Evolutionary conservation across 2,329 filamentous ascomycete species (phyloP).

Genomic region (Hypoxylon sp.): DNA sequence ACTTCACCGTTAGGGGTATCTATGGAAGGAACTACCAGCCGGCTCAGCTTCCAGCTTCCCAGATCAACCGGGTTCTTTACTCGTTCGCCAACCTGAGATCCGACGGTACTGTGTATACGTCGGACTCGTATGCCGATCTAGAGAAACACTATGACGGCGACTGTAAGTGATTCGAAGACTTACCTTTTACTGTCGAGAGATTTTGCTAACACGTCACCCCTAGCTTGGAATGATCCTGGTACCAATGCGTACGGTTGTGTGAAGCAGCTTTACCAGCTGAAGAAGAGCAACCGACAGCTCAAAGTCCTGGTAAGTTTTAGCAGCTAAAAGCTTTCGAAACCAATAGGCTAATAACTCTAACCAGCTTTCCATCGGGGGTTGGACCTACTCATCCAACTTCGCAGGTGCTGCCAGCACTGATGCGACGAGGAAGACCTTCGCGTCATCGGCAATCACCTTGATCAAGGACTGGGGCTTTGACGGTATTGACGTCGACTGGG

Average conservation of each 20-base stretch:
- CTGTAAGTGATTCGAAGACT: conserved; percentile 58
- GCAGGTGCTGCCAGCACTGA: conserved; percentile 75
- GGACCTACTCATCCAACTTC: conserved; percentile 87
- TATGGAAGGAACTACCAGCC: conserved; percentile 82
- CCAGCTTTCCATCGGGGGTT: conserved; percentile 82
- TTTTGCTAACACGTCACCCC: conserved; percentile 36
- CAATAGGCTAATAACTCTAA: neutral
- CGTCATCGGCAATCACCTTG: conserved; percentile 75
- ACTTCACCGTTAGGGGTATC: conserved; percentile 68
- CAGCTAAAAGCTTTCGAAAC: neutral
- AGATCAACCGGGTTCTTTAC: conserved; percentile 84
- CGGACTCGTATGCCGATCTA: conserved; percentile 77
- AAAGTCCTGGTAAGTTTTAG: conserved; percentile 80
- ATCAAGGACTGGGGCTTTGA: conserved; percentile 80
- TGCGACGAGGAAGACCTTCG: conserved; percentile 75
- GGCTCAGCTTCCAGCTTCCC: conserved; percentile 75
- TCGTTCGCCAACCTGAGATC: conserved; percentile 83
- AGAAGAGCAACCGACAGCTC: conserved; percentile 82
- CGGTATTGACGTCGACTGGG: conserved; percentile 60
- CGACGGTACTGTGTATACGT: conserved; percentile 81
- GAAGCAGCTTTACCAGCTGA: conserved; percentile 84
- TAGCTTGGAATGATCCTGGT: conserved; percentile 72
- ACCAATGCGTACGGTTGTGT: conserved; percentile 85
- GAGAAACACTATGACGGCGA: conserved; percentile 82
- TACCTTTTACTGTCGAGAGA: neutral